A percentile compares a stretch with the other conserved stretches of the same genome.
Conservation (phyloP, 805 yeast species). For the Saccharomycopsis microspora region DNA sequence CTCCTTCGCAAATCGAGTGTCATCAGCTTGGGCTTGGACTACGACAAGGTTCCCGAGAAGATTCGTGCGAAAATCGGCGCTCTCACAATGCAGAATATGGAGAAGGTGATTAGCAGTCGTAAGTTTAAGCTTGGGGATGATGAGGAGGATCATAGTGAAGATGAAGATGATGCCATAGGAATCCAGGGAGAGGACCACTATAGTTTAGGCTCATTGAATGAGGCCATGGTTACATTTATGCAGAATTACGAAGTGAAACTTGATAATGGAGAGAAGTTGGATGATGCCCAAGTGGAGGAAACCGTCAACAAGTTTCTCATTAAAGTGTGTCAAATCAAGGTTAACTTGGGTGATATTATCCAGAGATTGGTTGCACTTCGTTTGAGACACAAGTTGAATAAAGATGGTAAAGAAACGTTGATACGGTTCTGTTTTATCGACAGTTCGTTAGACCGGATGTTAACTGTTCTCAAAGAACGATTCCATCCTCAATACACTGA, state of each 20-base stretch:
- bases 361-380: constrained; percentile 50
- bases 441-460: constrained; percentile 52
- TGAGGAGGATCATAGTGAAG: constrained; percentile 4
- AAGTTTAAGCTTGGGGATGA: constrained; percentile 18
- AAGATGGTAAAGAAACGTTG: constrained; percentile 72
- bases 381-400: constrained; percentile 38
- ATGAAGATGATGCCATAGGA: not conserved
- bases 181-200: not conserved
- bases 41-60: constrained; percentile 41
- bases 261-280: constrained; percentile 1
- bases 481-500: constrained; percentile 10
- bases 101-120: constrained; percentile 29
- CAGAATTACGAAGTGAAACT: not conserved
- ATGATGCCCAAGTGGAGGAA: constrained; percentile 1
- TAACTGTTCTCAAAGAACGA: constrained; percentile 24
- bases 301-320: constrained; percentile 21
- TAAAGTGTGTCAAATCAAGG: constrained; percentile 27
- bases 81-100: constrained; percentile 76
- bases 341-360: constrained; percentile 34
- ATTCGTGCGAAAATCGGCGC: constrained; percentile 59
- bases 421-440: constrained; percentile 63
- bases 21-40: constrained; percentile 57
- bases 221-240: constrained; percentile 8
- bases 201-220: constrained; percentile 8
- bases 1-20: constrained; percentile 45